Conservation (phyloP, 495 filamentous ascomycete species). For the Talaromyces wortmannii region DNA sequence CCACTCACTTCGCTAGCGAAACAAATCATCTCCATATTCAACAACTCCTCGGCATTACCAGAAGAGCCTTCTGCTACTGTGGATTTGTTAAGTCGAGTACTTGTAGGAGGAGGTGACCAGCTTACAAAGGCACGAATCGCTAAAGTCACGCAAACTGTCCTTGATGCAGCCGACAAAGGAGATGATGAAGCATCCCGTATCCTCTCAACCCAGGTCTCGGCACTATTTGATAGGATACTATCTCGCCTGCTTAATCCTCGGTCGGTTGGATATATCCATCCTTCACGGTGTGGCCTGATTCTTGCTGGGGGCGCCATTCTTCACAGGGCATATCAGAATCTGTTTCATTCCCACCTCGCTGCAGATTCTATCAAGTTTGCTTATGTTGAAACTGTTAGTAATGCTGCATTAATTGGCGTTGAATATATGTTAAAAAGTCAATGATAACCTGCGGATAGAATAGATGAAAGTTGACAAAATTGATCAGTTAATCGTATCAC, state of each 20-base stretch:
- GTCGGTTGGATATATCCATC: conserved; percentile 9
- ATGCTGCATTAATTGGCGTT: conserved; percentile 1
- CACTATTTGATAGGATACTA: conserved; percentile 14
- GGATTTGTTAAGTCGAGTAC: conserved; percentile 16
- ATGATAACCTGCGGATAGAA: neutral
- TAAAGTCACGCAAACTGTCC: conserved; percentile 13
- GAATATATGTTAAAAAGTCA: neutral
- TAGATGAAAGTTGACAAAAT: neutral
- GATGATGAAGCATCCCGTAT: conserved; percentile 12
- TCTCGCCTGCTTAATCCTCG: conserved; percentile 10
- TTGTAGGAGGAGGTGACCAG: conserved; percentile 5
- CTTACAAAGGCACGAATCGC: conserved; percentile 17
- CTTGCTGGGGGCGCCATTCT: conserved; percentile 20
- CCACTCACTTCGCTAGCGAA: neutral
- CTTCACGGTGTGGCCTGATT: conserved; percentile 11
- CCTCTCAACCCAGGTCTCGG: conserved; percentile 8
- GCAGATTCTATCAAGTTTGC: neutral
- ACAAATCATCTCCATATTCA: conserved; percentile 11
- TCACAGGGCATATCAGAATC: conserved; percentile 12
- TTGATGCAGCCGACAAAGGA: conserved; percentile 3
- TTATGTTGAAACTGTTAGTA: conserved; percentile 1
- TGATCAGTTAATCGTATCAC: neutral
- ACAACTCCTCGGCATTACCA: conserved; percentile 5
- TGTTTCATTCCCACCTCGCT: conserved; percentile 1
- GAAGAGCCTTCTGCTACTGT: neutral